phyloP scores from a whole-genome alignment of 164 flowering plant genomes.

The Houttuynia cordata region DNA sequence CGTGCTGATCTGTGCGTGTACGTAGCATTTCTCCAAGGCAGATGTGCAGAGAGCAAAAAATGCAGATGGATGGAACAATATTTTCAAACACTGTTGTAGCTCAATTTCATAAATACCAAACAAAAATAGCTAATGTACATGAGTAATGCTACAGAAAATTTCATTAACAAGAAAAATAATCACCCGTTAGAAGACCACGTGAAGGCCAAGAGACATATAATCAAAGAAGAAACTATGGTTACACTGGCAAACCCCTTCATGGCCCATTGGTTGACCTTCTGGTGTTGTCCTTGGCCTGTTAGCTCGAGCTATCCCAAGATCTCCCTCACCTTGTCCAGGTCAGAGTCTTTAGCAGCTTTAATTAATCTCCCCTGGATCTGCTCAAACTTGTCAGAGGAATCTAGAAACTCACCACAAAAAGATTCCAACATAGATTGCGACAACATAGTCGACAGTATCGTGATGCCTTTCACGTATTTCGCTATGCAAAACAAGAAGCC shows the following conservation, averaged over 20 bases:
- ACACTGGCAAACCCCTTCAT: slow-evolving; percentile 44
- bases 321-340: too few relatives aligned
- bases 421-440: slow-evolving; percentile 85
- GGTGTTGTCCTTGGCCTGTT: slow-evolving; percentile 21
- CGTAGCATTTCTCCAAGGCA: too few relatives aligned
- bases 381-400: slow-evolving; percentile 77
- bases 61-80: too few relatives aligned
- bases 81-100: too few relatives aligned
- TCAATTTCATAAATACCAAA: too few relatives aligned
- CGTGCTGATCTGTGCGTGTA: too few relatives aligned
- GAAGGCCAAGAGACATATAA: slow-evolving; percentile 55
- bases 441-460: slow-evolving; percentile 77
- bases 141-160: too few relatives aligned
- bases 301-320: too few relatives aligned
- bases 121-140: too few relatives aligned
- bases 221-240: slow-evolving; percentile 36
- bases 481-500: slow-evolving; percentile 81
- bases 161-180: too few relatives aligned
- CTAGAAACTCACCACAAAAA: slow-evolving; percentile 84
- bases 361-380: slow-evolving; percentile 50
- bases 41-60: too few relatives aligned
- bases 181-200: slow-evolving; percentile 64
- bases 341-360: slow-evolving; percentile 85
- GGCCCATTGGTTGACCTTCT: slow-evolving; percentile 12
- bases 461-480: too few relatives aligned